Base-by-base conservation (phyloP, 2,329 filamentous ascomycete genomes). In the Aspergillus sp. region DNA sequence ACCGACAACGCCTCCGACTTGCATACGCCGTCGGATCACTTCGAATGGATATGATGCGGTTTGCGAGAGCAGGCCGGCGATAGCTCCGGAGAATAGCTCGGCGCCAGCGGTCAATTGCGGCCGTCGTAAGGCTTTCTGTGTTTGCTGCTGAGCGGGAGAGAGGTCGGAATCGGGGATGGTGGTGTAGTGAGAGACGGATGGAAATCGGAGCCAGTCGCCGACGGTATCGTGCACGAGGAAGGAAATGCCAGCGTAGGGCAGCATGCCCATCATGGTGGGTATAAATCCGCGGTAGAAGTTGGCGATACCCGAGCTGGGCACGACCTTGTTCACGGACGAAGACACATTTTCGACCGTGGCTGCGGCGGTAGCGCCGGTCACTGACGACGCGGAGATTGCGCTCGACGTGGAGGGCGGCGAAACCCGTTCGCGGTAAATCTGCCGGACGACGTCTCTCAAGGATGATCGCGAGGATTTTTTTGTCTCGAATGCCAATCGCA, bases 251-350 rank as follows among this genome's bases (percentile, higher is more conserved):
- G 95, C 95, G 71, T 99, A 99, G 0, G 95, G 95, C 0, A 99
- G 81, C 94, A 99, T 99, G 67, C 95, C 95, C 61, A 96, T 82
- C 5, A 99, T 77, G 0, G 95, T 98, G 0, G 94, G 91, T 0
- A 87, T 86, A 75, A 99, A 99, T 53, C 95, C 95, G 52, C 95
- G 87, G 77, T 97, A 99, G 75, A 99, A 99, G 76, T 99, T 99
- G 57, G 86, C 77, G 0, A 98, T 74, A 4, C 94, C 94, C 11
- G 83, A 84, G 26, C 81, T 82, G 0, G 90, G 88, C 0, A 84
- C 81, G 0, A 84, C 79, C 10, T 80, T 77, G 22, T 83, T 80
- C 0, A 86, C 78, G 0, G 68, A 67, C 24, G 74, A 64, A 2
- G 75, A 69, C 20, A 71, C 67, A 9, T 60, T 69, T 42, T 72